phyloP scores from a whole-genome alignment of 2,329 filamentous ascomycete species.

The Phialemoniopsis sp. region DNA sequence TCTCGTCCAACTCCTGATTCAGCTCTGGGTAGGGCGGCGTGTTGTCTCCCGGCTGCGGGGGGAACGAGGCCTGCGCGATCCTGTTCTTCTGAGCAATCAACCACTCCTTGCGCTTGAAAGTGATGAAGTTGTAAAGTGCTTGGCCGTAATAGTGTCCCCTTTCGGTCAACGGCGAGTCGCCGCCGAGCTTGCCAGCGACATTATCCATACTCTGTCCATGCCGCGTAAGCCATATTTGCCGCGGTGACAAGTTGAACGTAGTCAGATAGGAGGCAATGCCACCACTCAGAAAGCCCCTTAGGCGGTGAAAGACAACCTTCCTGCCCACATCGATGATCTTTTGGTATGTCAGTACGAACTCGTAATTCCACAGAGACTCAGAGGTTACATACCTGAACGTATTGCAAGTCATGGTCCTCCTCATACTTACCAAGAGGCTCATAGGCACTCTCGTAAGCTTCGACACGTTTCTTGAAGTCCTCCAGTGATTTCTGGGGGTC shows the following conservation, averaged over 20 bases:
- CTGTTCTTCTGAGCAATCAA: slow-evolving; percentile 77
- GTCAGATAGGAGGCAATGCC: slow-evolving; percentile 92
- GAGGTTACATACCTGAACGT: slow-evolving; percentile 62
- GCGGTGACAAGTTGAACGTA: slow-evolving; percentile 92
- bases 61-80: slow-evolving; percentile 72
- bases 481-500: slow-evolving; percentile 79
- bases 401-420: slow-evolving; percentile 85
- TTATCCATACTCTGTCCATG: slow-evolving; percentile 93
- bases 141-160: slow-evolving; percentile 76
- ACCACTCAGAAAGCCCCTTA: slow-evolving; percentile 86
- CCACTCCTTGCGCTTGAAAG: slow-evolving; percentile 76
- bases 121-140: slow-evolving; percentile 80
- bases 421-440: slow-evolving; percentile 87
- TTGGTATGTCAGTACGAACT: slow-evolving; percentile 15
- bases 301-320: slow-evolving; percentile 86
- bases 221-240: slow-evolving; percentile 97
- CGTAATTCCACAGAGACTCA: neutral
- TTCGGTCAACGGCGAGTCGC: slow-evolving; percentile 79
- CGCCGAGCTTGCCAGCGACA: slow-evolving; percentile 80
- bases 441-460: slow-evolving; percentile 91
- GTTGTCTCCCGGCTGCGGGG: slow-evolving; percentile 85
- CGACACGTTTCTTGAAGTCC: slow-evolving; percentile 91
- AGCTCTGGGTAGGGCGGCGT: slow-evolving; percentile 93
- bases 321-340: slow-evolving; percentile 95
- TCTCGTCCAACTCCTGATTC: slow-evolving; percentile 64